Evolutionary conservation across 2,329 filamentous ascomycete species (phyloP), one percentile per base, ranked within the genome.

Genomic region (Beauveria sp.): DNA sequence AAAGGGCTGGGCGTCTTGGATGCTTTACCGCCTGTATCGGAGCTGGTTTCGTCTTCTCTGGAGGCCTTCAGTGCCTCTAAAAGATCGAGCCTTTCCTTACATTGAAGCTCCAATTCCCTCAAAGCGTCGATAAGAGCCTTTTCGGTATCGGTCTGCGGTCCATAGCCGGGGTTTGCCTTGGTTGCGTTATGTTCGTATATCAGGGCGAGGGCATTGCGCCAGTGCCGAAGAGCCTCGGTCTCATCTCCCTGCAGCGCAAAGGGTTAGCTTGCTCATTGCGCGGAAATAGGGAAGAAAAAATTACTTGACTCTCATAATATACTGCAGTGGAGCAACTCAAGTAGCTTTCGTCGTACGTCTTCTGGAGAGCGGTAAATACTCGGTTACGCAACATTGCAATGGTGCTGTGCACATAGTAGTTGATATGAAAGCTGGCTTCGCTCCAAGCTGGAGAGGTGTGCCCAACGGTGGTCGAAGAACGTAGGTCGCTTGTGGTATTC

Each of bases 331-430:
- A 97, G 76, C 93, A 97, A 71, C 89, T 92, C 68, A 97, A 78
- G 77, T 96, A 97, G 75, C 90, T 93, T 75, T 98, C 92, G 78
- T 98, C 93, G 77, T 98, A 98, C 61, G 92, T 96, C 83, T 96
- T 97, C 78, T 98, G 93, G 74, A 97, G 86, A 65, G 86, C 86
- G 75, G 89, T 86, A 71, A 86, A 81, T 65, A 74, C 75, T 70
- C 75, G 81, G 71, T 76, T 81, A 69, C 77, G 78, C 72, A 81
- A 79, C 82, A 85, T 84, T 67, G 70, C 77, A 74, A 66, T 66
- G 61, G 61, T 61, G 46, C 50, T 34, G 62, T 63, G 50, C 63
- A 62, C 69, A 72, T 72, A 69, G 65, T 68, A 72, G 64, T 47
- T 49, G 57, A 52, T 50, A 51, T 28, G 40, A 54, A 26, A 50